A percentile compares a stretch with the other conserved stretches of the same genome.
Conservation (phyloP, 805 yeast genomes). For the Limtongozyma cylindracea region DNA sequence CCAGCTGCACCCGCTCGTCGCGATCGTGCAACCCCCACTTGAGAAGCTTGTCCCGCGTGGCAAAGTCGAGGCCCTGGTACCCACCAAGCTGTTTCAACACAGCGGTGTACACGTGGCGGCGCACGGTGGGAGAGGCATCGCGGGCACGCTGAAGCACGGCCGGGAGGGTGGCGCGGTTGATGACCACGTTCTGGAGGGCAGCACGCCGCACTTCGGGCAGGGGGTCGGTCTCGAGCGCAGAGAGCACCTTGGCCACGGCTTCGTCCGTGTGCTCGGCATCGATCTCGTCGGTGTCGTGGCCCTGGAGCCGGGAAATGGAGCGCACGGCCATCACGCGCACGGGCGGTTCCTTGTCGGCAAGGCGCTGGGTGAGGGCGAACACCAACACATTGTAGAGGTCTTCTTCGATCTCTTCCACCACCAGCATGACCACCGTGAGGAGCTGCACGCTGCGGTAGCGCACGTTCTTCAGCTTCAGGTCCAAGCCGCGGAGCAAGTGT, state of each 20-base stretch:
- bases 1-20: constrained; percentile 43
- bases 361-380: constrained; percentile 31
- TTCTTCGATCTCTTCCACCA: constrained; percentile 52
- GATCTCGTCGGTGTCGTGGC: constrained; percentile 7
- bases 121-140: constrained; percentile 44
- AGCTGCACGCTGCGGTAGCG: constrained; percentile 62
- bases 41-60: constrained; percentile 15
- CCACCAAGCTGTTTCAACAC: constrained; percentile 44
- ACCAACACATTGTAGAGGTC: constrained; percentile 39
- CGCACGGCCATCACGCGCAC: constrained; percentile 72
- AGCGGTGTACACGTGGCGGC: constrained; percentile 49
- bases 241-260: constrained; percentile 13
- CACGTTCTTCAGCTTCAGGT: constrained; percentile 52
- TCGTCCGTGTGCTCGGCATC: constrained; percentile 6
- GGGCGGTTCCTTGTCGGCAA: constrained; percentile 49
- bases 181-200: constrained; percentile 45
- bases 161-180: constrained; percentile 23
- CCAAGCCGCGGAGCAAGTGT: constrained; percentile 55
- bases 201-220: constrained; percentile 80
- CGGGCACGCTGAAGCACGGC: constrained; percentile 58
- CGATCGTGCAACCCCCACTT: constrained; percentile 79
- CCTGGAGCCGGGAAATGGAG: constrained; percentile 57
- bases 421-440: constrained; percentile 42
- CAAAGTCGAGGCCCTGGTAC: constrained; percentile 5
- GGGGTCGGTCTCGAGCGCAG: constrained; percentile 49